Evolutionary conservation across 2,329 filamentous ascomycete species (phyloP).

Genomic region (Monosporascus sp.): DNA sequence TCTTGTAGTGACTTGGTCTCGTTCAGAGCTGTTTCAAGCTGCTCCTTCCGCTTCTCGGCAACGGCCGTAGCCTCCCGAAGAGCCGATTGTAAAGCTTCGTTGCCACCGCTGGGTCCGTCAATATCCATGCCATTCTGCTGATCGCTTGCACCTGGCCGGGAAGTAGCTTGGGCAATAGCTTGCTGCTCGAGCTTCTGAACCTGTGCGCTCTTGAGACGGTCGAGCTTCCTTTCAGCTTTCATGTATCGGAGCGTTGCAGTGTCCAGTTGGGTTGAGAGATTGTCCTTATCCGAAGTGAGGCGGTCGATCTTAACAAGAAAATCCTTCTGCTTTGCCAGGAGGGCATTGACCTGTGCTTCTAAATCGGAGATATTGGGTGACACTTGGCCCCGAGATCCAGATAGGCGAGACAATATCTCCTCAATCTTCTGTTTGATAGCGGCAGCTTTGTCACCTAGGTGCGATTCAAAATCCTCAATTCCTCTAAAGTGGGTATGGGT

Average conservation of each 20-base stretch:
- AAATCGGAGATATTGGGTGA: conserved; percentile 66
- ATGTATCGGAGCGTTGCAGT: conserved; percentile 86
- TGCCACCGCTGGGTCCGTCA: conserved; percentile 49
- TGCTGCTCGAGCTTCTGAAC: conserved; percentile 91
- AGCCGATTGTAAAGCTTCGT: conserved; percentile 65
- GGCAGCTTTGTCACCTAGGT: conserved; percentile 70
- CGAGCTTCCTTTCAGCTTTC: conserved; percentile 90
- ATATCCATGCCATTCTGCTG: conserved; percentile 50
- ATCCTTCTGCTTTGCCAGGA: conserved; percentile 78
- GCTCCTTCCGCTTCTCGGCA: conserved; percentile 79
- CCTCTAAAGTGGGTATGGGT: conserved; percentile 59
- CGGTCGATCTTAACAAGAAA: conserved; percentile 71
- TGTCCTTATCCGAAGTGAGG: conserved; percentile 71
- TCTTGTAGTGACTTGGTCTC: conserved; percentile 72
- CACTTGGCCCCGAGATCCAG: conserved; percentile 45
- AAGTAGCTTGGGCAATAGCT: conserved; percentile 64
- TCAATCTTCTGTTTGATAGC: conserved; percentile 71
- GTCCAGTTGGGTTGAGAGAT: conserved; percentile 80
- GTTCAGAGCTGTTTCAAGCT: conserved; percentile 70
- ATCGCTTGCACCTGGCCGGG: conserved; percentile 38
- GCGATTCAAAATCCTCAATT: conserved; percentile 68
- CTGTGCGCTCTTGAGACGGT: conserved; percentile 80
- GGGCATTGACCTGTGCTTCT: conserved; percentile 66
- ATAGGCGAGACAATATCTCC: conserved; percentile 56
- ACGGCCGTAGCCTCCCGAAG: conserved; percentile 73